These are phyloP conservation scores for Penicillium angulare DNA, from an alignment of 495 filamentous ascomycete species.

Conservation along the genomic window DNA sequence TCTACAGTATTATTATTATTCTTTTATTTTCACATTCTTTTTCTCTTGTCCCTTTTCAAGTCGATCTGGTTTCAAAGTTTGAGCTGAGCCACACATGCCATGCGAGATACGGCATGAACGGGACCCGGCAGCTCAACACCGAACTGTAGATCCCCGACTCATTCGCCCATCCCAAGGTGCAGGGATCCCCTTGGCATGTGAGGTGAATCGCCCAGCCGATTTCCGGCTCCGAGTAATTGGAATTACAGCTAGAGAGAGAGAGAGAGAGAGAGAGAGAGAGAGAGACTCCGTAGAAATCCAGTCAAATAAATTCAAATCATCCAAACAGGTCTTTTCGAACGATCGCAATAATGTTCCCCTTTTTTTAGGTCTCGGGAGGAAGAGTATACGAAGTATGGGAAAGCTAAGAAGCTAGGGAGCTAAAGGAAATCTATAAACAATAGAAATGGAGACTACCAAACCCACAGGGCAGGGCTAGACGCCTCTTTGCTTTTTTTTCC, in stretches of 20 bases:
- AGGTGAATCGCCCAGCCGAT: slow-evolving; percentile 22
- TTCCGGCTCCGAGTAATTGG: slow-evolving; percentile 21
- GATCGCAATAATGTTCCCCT: not conserved
- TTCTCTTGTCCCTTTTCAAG: no score
- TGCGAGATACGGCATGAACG: slow-evolving; percentile 26
- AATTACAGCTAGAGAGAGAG: slow-evolving; percentile 12
- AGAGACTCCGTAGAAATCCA: no score
- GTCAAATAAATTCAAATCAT: no score
- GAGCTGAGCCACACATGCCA: slow-evolving; percentile 19
- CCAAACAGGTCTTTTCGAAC: not conserved
- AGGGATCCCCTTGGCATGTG: slow-evolving; percentile 28
- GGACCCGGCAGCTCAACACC: slow-evolving; percentile 16
- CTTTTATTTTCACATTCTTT: no score
- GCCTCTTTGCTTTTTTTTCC: not conserved
- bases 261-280: no score
- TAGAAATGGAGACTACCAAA: not conserved
- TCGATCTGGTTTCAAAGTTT: no score
- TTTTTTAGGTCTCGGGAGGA: not conserved
- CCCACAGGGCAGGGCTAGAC: not conserved
- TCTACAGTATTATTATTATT: no score
- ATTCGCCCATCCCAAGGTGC: slow-evolving; percentile 2
- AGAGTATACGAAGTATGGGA: not conserved
- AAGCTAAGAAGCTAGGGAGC: not conserved
- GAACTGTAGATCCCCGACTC: slow-evolving; percentile 14
- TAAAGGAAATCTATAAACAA: slow-evolving; percentile 1